phyloP scores from a whole-genome alignment of 1,139 yeast genomes.

The Saccharomyces hybrid region DNA sequence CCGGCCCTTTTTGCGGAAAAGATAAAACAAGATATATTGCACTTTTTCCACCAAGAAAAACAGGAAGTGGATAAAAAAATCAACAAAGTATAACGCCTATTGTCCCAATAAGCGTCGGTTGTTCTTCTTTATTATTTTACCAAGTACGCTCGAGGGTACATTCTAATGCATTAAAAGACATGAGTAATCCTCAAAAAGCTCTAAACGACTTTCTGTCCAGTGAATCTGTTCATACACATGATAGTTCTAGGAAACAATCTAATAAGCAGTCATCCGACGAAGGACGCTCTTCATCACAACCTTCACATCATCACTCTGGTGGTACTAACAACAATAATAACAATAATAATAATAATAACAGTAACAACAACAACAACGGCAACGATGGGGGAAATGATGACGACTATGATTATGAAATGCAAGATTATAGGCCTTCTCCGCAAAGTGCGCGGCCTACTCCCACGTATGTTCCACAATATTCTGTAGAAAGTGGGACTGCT shows the following conservation, averaged over 20 bases:
- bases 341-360: background rate
- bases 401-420: constrained; percentile 25
- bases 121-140: background rate
- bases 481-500: constrained; percentile 10
- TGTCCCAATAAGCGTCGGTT: background rate
- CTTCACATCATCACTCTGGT: background rate
- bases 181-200: constrained; percentile 12
- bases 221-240: background rate
- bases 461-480: constrained; percentile 24
- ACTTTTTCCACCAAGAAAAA: background rate
- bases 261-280: background rate
- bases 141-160: background rate
- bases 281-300: background rate
- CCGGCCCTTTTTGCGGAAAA: background rate
- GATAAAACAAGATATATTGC: background rate
- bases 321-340: constrained; percentile 6
- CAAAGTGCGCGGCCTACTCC: constrained; percentile 17
- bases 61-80: background rate
- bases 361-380: background rate
- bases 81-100: background rate
- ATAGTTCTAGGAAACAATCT: background rate
- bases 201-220: constrained; percentile 15
- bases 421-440: constrained; percentile 16
- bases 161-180: background rate
- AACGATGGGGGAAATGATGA: constrained; percentile 14